These are phyloP conservation scores for Stachybotrys echinatus DNA, from an alignment of 2,329 filamentous ascomycete genomes.

Conservation along the genomic window DNA sequence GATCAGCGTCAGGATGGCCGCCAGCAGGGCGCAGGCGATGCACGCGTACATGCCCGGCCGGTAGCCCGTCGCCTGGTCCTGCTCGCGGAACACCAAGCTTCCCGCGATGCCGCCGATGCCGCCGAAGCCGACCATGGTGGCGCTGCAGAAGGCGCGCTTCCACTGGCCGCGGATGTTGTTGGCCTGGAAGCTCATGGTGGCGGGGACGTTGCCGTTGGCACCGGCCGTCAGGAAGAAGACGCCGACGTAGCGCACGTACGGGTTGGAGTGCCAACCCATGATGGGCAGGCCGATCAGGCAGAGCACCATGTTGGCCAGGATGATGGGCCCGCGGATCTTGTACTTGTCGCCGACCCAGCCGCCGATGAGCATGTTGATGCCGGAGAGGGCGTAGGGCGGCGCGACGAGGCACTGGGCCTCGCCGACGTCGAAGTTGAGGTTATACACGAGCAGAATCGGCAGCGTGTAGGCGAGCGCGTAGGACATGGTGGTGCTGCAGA, in stretches of 20 bases:
- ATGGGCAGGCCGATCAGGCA: conserved; percentile 66
- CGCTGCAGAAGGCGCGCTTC: conserved; percentile 77
- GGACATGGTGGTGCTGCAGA: conserved; percentile 63
- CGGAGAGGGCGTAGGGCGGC: conserved; percentile 62
- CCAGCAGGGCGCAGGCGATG: conserved; percentile 43
- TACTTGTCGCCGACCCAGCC: conserved; percentile 65
- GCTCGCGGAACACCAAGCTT: conserved; percentile 62
- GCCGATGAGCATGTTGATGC: conserved; percentile 53
- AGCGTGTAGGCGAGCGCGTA: conserved; percentile 78
- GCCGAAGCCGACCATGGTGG: conserved; percentile 70
- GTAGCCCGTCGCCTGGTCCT: conserved; percentile 48
- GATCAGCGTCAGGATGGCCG: conserved; percentile 36
- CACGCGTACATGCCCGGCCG: conserved; percentile 50
- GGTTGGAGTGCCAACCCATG: conserved; percentile 58
- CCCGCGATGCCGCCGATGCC: conserved; percentile 76
- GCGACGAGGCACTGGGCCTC: conserved; percentile 66
- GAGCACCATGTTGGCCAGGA: conserved; percentile 60
- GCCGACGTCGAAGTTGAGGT: conserved; percentile 60
- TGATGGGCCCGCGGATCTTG: conserved; percentile 59
- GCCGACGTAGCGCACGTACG: conserved; percentile 63
- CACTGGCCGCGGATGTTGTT: conserved; percentile 87
- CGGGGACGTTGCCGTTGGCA: conserved; percentile 72
- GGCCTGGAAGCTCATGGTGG: conserved; percentile 72
- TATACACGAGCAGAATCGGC: conserved; percentile 62
- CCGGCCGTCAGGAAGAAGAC: conserved; percentile 73